Conservation (phyloP, 2,329 filamentous ascomycete species). For the Allantophomopsis cytisporea region DNA sequence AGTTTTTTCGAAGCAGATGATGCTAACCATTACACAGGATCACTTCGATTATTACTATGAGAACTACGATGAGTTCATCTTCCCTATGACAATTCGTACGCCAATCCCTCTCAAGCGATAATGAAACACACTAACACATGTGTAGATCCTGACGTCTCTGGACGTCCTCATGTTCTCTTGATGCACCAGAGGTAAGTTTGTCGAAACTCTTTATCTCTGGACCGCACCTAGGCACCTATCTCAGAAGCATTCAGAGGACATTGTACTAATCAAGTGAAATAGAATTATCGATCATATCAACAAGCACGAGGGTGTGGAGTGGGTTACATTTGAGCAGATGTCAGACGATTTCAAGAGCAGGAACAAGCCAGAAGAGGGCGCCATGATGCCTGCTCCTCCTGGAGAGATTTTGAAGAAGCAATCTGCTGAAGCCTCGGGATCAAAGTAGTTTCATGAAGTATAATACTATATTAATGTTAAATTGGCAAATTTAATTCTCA, state of each 20-base stretch:
- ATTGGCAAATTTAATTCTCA: too few species aligned
- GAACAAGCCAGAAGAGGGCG: slow-evolving; percentile 41
- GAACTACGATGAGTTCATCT: slow-evolving; percentile 65
- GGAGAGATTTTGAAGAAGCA: slow-evolving; percentile 30
- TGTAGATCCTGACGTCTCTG: slow-evolving; percentile 51
- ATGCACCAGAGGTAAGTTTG: slow-evolving; percentile 53
- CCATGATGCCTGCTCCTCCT: slow-evolving; percentile 41
- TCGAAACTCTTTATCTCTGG: background rate
- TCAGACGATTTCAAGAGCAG: slow-evolving; percentile 59
- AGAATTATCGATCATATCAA: slow-evolving; percentile 62
- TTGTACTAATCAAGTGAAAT: slow-evolving; percentile 56
- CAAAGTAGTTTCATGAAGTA: too few species aligned
- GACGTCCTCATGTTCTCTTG: slow-evolving; percentile 55
- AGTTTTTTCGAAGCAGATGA: background rate
- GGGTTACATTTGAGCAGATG: slow-evolving; percentile 59
- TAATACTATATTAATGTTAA: too few species aligned
- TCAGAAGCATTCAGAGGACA: slow-evolving; percentile 54
- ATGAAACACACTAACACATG: too few species aligned
- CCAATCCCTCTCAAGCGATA: too few species aligned
- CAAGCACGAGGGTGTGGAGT: slow-evolving; percentile 44
- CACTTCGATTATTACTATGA: slow-evolving; percentile 65
- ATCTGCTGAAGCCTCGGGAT: background rate
- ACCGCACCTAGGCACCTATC: too few species aligned
- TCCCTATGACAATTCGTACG: slow-evolving; percentile 55
- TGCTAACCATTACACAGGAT: slow-evolving; percentile 23